Percentiles rank a stretch among this genome's conserved stretches.
Conservation (phyloP, 805 yeast species). For the Myxozyma melibiosi region DNA sequence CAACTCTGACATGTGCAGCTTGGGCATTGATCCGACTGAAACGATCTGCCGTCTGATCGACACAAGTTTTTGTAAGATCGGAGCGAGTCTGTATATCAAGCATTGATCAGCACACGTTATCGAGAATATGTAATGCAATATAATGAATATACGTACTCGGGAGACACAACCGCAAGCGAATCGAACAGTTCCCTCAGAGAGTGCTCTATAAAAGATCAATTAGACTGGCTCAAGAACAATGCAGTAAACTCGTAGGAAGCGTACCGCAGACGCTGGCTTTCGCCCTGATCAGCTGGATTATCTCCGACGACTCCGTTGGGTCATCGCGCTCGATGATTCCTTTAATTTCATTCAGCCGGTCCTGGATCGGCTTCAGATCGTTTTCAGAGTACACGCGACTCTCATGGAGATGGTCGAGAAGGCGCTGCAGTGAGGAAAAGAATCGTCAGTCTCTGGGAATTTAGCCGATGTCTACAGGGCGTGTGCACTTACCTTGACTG, state of each 20-base stretch:
- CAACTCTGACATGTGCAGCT: constrained; percentile 41
- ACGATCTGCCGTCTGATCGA: constrained; percentile 63
- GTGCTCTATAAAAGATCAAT: constrained; percentile 38
- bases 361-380: constrained; percentile 77
- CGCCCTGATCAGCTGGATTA: constrained; percentile 60
- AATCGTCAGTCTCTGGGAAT: background rate
- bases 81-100: constrained; percentile 31
- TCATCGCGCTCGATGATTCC: constrained; percentile 55
- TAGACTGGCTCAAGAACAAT: too few species aligned
- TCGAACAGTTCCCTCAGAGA: constrained; percentile 61
- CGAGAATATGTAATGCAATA: background rate
- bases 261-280: constrained; percentile 62
- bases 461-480: background rate
- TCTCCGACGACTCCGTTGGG: constrained; percentile 55
- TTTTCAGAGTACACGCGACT: constrained; percentile 79
- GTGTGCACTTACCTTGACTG: constrained; percentile 51
- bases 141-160: constrained; percentile 24
- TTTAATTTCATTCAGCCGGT: constrained; percentile 69
- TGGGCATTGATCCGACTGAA: constrained; percentile 51
- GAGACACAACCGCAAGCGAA: constrained; percentile 53
- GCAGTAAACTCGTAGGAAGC: background rate
- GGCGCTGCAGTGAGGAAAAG: constrained; percentile 47
- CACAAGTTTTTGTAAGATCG: constrained; percentile 62
- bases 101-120: background rate
- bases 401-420: constrained; percentile 80